Base-by-base conservation (phyloP, 1,139 yeast genomes). In the Barnettozyma hawaiiensis region DNA sequence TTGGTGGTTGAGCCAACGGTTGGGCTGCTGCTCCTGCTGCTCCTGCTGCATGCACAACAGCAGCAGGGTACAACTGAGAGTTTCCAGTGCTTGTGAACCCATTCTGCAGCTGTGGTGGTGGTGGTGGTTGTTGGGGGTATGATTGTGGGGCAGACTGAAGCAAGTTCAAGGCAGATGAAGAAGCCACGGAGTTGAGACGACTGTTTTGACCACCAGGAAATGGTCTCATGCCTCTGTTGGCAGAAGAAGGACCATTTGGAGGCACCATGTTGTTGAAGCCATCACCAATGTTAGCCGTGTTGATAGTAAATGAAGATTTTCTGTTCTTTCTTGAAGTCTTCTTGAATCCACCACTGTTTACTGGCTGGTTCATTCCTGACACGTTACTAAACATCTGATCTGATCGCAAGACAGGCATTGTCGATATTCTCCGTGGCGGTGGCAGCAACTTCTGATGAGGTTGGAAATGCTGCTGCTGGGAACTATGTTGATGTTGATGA, bases 271-370 rank as follows among this genome's bases (percentile, higher is more conserved):
- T 29, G 23, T 38, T 35, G 29, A 41, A 43, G 11, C 39, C 39
- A 34, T 43, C 41, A 35, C 36, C 46, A 26, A 51, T 35, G 4
- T 46, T 45, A 2, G 46, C 32, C 4, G 51, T 38, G 18, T 39
- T 31, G 8, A 42, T 22, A 28, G 53, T 60, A 43, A 57, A 48
- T 7, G 61, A 54, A 3, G 61, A 55, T 39, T 54, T 61, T 50
- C 59, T 57, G 49, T 55, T 59, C 53, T 55, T 59, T 44, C 59
- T 50, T 23, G 55, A 50, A 7, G 60, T 48, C 28, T 48, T 52
- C 41, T 45, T 55, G 44, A 55, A 52, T 35, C 46, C 35, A 20
- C 24, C 34, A 20, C 24, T 31, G 16, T 36, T 41, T n/a, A 21
- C 27, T 10, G 36, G 15, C 14, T 43, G 45, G 19, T 22, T 15